Base-by-base conservation (phyloP, 495 filamentous ascomycete genomes). In the Neurospora sublineolata region DNA sequence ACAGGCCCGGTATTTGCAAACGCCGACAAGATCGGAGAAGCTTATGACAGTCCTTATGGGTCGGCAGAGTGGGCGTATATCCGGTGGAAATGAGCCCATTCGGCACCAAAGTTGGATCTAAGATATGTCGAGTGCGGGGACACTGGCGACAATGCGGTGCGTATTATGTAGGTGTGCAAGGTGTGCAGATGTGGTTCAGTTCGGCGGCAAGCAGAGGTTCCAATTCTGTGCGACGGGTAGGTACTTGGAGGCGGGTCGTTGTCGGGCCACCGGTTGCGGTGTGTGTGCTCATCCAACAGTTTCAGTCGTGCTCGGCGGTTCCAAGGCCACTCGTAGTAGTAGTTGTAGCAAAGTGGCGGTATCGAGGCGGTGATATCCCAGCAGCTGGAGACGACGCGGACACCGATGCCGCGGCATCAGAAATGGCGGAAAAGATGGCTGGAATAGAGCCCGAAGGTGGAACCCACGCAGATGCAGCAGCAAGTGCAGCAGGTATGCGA, bases 91-190 rank as follows among this genome's bases (percentile, higher is more conserved):
- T 37, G 67, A 72, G 30, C 72, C 37, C 42, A 41, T 42, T 77
- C 46, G 72, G 68, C 73, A 64, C 33, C 72, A 67, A 68, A 68
- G 69, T 75, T 37, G 52, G 14, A 14, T 64, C 52, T 27, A 18
- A 42, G 58, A 69, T 20, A 68, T 38, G 71, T 71, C 40, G 52
- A 37, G 72, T 46, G 60, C 52, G 75, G 73, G 71, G 73, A 72
- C 37, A 64, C 52, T 64, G 40, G 74, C 67, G 70, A 41, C 39
- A 69, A 71, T 73, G 74, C 74, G 77, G 72, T 74, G 73, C 76
- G 69, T 75, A 75, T 73, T 76, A 77, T 79, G 76, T 70, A 42
- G 69, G 46, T 72, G 18, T 41, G 67, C 37, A 38, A 68, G 72
- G 14, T 69, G 73, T 64, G 42, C 44, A 68, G 37, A 38, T 37